These are phyloP conservation scores for Capronia americana DNA, from an alignment of 2,329 filamentous ascomycete genomes.

Conservation along the genomic window DNA sequence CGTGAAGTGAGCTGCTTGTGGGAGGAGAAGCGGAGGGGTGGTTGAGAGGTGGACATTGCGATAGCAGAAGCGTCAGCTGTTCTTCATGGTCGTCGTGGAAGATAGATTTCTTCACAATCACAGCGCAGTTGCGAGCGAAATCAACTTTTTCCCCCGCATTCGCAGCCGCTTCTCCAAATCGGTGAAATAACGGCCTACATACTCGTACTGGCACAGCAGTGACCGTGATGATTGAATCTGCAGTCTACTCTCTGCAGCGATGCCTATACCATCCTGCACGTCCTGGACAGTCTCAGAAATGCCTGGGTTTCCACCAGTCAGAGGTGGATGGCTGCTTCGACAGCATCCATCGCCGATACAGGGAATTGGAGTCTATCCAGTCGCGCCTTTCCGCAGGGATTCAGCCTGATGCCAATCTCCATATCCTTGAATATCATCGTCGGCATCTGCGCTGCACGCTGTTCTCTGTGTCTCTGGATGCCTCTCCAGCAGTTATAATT, in stretches of 20 bases:
- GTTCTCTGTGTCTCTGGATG: too few relatives aligned
- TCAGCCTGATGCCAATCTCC: neutral
- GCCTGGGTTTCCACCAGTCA: too few relatives aligned
- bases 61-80: neutral
- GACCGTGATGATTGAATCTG: too few relatives aligned
- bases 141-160: conserved; percentile 1
- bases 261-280: too few relatives aligned
- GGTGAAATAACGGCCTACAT: neutral
- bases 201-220: too few relatives aligned
- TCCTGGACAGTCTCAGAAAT: too few relatives aligned
- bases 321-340: too few relatives aligned
- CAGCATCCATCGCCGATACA: too few relatives aligned
- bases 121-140: conserved; percentile 3
- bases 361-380: neutral
- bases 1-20: conserved; percentile 83
- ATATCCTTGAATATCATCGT: neutral
- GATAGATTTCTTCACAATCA: neutral
- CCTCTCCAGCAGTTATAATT: too few relatives aligned
- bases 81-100: neutral
- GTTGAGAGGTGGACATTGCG: conserved; percentile 52
- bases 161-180: neutral
- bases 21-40: conserved; percentile 75
- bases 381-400: neutral
- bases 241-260: too few relatives aligned
- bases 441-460: too few relatives aligned